Conservation (phyloP, 768 basidiomycete genomes). For the Tulasnella sp. region DNA sequence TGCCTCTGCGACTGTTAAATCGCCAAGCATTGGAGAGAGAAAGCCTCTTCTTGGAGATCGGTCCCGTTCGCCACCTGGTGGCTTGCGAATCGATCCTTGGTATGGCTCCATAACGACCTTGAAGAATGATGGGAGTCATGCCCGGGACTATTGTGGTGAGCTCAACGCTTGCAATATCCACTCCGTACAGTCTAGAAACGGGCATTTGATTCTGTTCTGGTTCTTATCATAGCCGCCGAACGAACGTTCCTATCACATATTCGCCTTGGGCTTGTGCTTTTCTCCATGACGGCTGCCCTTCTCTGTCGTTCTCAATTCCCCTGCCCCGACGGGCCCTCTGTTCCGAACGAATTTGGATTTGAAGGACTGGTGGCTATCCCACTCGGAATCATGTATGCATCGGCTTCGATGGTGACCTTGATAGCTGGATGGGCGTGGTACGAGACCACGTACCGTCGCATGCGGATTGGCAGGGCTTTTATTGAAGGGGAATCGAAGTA, state of each 20-base stretch:
- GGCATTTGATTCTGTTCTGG: neutral
- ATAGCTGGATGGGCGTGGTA: neutral
- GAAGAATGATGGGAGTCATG: neutral
- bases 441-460: neutral
- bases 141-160: neutral
- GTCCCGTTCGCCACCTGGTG: neutral
- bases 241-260: neutral
- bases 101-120: neutral
- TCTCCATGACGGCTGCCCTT: neutral
- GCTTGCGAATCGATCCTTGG: neutral
- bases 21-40: neutral
- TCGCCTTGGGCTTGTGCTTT: neutral
- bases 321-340: neutral
- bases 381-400: neutral
- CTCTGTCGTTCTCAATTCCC: neutral
- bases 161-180: neutral
- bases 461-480: neutral
- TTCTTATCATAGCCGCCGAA: neutral
- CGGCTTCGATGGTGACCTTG: neutral
- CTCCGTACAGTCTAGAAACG: neutral
- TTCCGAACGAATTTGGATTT: neutral
- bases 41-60: neutral
- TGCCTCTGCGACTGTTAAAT: neutral
- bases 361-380: neutral
- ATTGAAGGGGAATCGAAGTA: neutral